Evolutionary conservation across 2,329 filamentous ascomycete species (phyloP).

Genomic region (Penicillium fuscoglaucum): DNA sequence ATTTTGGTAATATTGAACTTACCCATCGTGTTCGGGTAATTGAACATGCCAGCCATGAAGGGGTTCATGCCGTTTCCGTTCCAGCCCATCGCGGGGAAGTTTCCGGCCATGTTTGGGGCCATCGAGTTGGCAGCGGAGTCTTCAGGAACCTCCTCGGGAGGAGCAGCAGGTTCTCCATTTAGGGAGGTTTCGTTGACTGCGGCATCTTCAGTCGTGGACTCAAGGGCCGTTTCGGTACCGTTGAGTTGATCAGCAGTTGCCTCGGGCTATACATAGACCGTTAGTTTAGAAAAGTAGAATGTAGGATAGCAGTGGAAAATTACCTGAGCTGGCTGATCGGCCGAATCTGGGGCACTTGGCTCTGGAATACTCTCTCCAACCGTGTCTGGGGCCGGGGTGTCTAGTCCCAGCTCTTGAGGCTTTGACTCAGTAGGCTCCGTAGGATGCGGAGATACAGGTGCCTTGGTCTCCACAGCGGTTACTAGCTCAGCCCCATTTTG

Average conservation of each 20-base stretch:
- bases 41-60: constrained; percentile 49
- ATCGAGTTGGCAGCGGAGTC: constrained; percentile 27
- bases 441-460: constrained; percentile 4
- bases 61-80: constrained; percentile 68
- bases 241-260: constrained; percentile 12
- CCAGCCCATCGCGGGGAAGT: constrained; percentile 62
- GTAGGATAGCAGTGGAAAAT: neutral
- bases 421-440: constrained; percentile 10
- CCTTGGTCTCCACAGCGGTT: constrained; percentile 7
- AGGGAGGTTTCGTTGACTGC: neutral
- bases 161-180: neutral
- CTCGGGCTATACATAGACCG: constrained; percentile 13
- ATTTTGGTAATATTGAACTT: constrained; percentile 43
- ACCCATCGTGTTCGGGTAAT: constrained; percentile 90
- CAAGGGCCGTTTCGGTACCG: constrained; percentile 12
- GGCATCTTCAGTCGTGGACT: constrained; percentile 15
- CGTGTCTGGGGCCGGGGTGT: constrained; percentile 10
- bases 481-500: constrained; percentile 23
- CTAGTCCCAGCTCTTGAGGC: constrained; percentile 16
- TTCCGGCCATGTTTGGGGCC: constrained; percentile 49
- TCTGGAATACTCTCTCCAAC: constrained; percentile 9
- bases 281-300: neutral
- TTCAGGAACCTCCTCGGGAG: constrained; percentile 1
- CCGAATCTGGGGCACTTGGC: constrained; percentile 4
- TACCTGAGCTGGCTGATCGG: constrained; percentile 23